Base-by-base conservation (phyloP, 345 rosid species). In the Citrus reticulata region DNA sequence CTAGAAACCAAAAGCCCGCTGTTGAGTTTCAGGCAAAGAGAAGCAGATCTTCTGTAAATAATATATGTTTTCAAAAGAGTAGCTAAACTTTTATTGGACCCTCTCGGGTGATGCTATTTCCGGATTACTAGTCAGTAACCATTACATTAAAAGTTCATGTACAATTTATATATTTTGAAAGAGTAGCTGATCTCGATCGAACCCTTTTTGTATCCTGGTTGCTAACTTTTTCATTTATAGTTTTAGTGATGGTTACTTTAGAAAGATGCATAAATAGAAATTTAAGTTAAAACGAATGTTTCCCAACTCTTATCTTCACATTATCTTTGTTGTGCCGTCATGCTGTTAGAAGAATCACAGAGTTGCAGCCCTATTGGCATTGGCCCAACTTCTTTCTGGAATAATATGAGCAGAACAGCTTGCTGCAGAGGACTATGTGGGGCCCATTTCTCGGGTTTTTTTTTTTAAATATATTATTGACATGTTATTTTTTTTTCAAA, bases 11-110 rank as follows among this genome's bases (percentile, higher is more conserved):
- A 73, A 70, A 68, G 76, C 80, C 80, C 60, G 78, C 24, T 14
- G 79, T 71, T 74, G 62, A 77, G 82, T 49, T 78, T 61, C 81
- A 80, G 78, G 68, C 24, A 51, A 81, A 72, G 78, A 61, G 55
- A 40, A 19, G 67, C 76, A 54, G 81, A 84, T 39, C 61, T 25
- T 66, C 9, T 84, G 83, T 78, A 86, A 77, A 84, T 77, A 72
- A 73, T 49, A 76, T 49, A 57, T 76, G 77, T 72, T 62, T 39
- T 75, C 72, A 7, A 72, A 74, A 69, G 79, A 77, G 57, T 55
- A 70, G 71, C 71, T 72, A 78, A 84, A 46, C 75, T 68, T 68
- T 75, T 76, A 55, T 76, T 70, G 76, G 59, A 51, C 67, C 40
- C 32, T 62, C 66, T 63, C 72, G 14, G 34, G 27, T 40, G 54